Evolutionary conservation across 768 basidiomycete genomes (phyloP).

Genomic region (Boletus rufocinnamomeus): DNA sequence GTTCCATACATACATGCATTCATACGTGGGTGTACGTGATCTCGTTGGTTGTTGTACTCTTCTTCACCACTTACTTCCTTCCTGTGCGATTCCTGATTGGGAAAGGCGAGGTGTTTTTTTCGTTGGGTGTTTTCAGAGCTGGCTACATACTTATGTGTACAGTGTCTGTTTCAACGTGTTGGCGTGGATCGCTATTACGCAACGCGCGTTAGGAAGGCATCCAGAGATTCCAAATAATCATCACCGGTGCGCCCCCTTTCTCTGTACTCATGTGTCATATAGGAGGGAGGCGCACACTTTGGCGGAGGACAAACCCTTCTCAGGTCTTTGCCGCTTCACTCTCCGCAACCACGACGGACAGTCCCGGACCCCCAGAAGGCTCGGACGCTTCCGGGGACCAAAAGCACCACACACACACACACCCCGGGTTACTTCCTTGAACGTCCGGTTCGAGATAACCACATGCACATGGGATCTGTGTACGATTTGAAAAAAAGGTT

Average conservation of each 20-base stretch:
- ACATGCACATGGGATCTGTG: too few species aligned
- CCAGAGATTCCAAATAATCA: slow-evolving; percentile 1
- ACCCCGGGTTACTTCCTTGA: background rate
- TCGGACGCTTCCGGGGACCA: background rate
- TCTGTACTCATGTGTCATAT: background rate
- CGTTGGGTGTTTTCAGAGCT: background rate
- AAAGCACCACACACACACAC: background rate
- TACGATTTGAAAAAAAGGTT: too few species aligned
- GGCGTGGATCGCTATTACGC: background rate
- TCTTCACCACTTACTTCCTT: background rate
- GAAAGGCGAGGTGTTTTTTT: slow-evolving; percentile 2
- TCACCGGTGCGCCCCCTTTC: background rate
- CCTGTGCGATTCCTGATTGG: background rate
- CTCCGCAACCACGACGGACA: background rate
- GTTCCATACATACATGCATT: slow-evolving; percentile 8
- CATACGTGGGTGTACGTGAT: slow-evolving; percentile 3
- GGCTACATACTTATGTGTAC: background rate
- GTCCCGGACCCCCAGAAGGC: background rate
- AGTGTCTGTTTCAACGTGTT: background rate
- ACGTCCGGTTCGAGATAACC: background rate
- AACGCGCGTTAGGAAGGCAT: background rate
- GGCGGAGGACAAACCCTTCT: background rate
- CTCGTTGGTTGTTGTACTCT: slow-evolving; percentile 5
- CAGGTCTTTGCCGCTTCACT: background rate
- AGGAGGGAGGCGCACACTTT: background rate